Conservation (phyloP, 2,329 filamentous ascomycete genomes). For the Scedosporium apiospermum region DNA sequence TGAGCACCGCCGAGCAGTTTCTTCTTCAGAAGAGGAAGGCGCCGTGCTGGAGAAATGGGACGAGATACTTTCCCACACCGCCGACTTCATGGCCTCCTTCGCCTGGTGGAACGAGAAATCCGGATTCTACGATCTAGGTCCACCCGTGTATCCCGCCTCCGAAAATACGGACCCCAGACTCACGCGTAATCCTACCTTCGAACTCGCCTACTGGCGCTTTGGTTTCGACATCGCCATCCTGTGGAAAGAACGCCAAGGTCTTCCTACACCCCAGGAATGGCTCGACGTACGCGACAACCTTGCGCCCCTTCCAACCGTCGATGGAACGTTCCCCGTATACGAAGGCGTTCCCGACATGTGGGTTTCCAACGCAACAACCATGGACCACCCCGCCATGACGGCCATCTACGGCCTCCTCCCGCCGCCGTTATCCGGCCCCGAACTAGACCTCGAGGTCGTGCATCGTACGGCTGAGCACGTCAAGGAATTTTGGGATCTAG, state of each 20-base stretch:
- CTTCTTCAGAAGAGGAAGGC: constrained; percentile 21
- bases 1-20: constrained; percentile 37
- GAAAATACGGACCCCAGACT: constrained; percentile 50
- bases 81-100: constrained; percentile 51
- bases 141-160: constrained; percentile 34
- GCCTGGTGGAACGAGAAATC: constrained; percentile 44
- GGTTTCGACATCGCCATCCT: constrained; percentile 42
- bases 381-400: constrained; percentile 33
- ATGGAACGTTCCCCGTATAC: constrained; percentile 44
- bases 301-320: constrained; percentile 38
- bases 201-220: constrained; percentile 53
- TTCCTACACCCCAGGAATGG: constrained; percentile 36
- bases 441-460: constrained; percentile 24
- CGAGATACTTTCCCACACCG: constrained; percentile 35
- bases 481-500: constrained; percentile 26
- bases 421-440: constrained; percentile 22
- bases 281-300: constrained; percentile 37
- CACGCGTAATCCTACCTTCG: constrained; percentile 50
- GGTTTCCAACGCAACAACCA: constrained; percentile 25
- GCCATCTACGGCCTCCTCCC: constrained; percentile 33
- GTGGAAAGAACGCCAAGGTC: constrained; percentile 40
- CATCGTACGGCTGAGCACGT: constrained; percentile 28
- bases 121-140: constrained; percentile 38
- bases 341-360: constrained; percentile 36
- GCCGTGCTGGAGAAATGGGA: constrained; percentile 39